A percentile compares a stretch with the other conserved stretches of the same genome.
These are phyloP conservation scores for Septoria petroselini DNA, from an alignment of 2,329 filamentous ascomycete species.

Conservation along the genomic window DNA sequence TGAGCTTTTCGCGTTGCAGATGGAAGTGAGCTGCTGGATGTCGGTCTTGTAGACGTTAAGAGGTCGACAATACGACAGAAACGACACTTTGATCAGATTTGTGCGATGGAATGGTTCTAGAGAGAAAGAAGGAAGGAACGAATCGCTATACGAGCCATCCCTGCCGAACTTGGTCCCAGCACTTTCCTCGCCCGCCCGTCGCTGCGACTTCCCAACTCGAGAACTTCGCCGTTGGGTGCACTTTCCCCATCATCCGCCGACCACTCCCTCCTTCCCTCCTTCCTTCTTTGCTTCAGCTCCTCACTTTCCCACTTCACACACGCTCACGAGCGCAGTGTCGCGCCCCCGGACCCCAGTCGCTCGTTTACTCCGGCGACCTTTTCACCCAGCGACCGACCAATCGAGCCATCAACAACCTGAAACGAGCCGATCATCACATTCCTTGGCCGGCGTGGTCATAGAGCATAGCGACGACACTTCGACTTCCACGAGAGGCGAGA, in stretches of 20 bases:
- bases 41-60: no score
- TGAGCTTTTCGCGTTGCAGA: no score
- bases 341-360: constrained; percentile 6
- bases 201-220: no score
- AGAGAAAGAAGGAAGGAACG: no score
- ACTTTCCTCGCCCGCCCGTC: no score
- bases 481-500: background rate
- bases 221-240: background rate
- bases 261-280: background rate
- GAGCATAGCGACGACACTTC: background rate
- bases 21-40: no score
- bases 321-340: background rate
- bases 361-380: constrained; percentile 4
- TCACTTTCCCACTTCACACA: background rate
- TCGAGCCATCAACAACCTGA: background rate
- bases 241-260: background rate
- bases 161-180: no score
- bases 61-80: no score
- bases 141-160: no score
- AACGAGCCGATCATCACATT: constrained; percentile 3
- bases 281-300: background rate
- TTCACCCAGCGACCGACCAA: background rate
- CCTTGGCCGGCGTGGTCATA: background rate
- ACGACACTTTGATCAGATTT: no score
- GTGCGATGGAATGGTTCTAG: no score